A percentile compares a stretch with the other conserved stretches of the same genome.
phyloP scores from a whole-genome alignment of 331 rosid genomes.

The Rhamnella rubrinervis region DNA sequence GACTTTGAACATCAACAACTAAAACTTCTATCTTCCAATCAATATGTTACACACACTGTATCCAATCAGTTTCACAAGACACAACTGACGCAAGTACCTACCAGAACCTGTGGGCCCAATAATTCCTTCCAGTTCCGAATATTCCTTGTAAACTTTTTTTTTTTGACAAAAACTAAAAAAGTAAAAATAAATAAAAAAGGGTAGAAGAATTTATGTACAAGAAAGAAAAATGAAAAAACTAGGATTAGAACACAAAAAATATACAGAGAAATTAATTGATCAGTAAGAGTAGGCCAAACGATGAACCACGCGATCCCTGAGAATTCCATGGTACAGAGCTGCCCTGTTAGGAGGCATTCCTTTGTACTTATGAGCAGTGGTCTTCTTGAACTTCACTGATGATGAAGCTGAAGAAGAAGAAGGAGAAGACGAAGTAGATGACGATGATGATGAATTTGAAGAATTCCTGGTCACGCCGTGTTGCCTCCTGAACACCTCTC shows the following conservation, averaged over 20 bases:
- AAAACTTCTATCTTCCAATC: slow-evolving; percentile 1
- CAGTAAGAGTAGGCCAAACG: slow-evolving; percentile 67
- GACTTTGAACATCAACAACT: slow-evolving; percentile 14
- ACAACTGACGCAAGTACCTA: too few relatives aligned
- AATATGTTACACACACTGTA: slow-evolving; percentile 7
- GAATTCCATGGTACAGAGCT: slow-evolving; percentile 83
- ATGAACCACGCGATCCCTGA: slow-evolving; percentile 71
- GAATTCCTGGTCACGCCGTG: slow-evolving; percentile 10
- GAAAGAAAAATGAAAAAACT: neutral
- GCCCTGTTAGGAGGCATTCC: slow-evolving; percentile 78
- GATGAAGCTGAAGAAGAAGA: slow-evolving; percentile 10
- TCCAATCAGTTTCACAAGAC: slow-evolving; percentile 16
- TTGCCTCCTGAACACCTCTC: slow-evolving; percentile 54
- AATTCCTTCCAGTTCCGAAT: slow-evolving; percentile 23
- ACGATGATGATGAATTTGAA: neutral
- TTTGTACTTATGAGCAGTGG: slow-evolving; percentile 22
- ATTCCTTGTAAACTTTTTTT: slow-evolving; percentile 15
- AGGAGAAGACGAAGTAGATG: too few relatives aligned
- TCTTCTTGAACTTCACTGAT: slow-evolving; percentile 23
- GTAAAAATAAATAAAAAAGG: neutral
- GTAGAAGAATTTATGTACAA: neutral
- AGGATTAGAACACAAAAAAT: slow-evolving; percentile 33
- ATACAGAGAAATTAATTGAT: slow-evolving; percentile 32
- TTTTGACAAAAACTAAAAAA: neutral
- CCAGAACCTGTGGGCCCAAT: slow-evolving; percentile 31